Evolutionary conservation across 2,329 filamentous ascomycete species (phyloP).

Genomic region (Ascochyta pisi): DNA sequence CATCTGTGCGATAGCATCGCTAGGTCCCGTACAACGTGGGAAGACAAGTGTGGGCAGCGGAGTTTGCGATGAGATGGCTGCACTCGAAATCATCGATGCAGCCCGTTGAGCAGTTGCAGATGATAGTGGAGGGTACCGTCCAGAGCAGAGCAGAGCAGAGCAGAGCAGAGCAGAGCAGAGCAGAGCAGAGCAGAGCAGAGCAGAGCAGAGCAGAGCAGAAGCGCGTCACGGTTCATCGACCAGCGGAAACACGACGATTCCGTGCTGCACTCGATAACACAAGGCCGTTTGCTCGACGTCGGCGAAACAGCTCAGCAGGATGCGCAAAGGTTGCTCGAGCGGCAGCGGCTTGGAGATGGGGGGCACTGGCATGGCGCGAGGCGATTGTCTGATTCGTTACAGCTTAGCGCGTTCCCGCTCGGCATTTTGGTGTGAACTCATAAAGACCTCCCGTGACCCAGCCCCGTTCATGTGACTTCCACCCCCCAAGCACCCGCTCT

Average conservation of each 20-base stretch:
- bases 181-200: not conserved
- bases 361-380: conserved; percentile 14
- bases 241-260: no score
- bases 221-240: not conserved
- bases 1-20: conserved; percentile 26
- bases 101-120: conserved; percentile 7
- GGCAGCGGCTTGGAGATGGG: conserved; percentile 15
- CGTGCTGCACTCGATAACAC: not conserved
- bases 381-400: conserved; percentile 10
- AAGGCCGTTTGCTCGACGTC: not conserved
- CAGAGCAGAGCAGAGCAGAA: not conserved
- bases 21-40: conserved; percentile 10
- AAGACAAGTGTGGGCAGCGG: not conserved
- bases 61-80: conserved; percentile 10
- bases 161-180: no score
- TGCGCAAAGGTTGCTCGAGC: conserved; percentile 12
- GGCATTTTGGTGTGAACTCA: conserved; percentile 19
- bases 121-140: not conserved
- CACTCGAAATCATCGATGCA: conserved; percentile 1
- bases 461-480: conserved; percentile 18
- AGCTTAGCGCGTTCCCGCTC: conserved; percentile 14
- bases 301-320: not conserved
- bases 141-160: not conserved
- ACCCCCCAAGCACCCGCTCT: conserved; percentile 8
- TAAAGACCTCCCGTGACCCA: conserved; percentile 21